Base-by-base conservation (phyloP, 2,329 filamentous ascomycete species). In the Eurotiales sp. region DNA sequence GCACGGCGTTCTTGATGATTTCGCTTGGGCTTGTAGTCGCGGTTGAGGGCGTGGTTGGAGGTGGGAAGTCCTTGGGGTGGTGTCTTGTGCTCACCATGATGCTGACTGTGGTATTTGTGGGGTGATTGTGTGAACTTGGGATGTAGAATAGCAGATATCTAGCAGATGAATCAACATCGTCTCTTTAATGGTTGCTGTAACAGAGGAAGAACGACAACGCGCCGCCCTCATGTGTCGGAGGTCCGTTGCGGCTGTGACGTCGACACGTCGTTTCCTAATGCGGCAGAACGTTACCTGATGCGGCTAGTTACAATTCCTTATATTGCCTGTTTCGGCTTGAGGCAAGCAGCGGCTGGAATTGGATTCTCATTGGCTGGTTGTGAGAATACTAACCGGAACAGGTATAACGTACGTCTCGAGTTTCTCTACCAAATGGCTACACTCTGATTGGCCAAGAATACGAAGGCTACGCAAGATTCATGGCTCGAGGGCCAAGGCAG, bases 81-180 rank as follows among this genome's bases (percentile, higher is more conserved):
- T 76, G 72, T 58, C 79, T 76, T 32, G 79, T 82, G 29, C 77
- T 79, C 47, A 82, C 79, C 80, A 82, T 82, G 51, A 49, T 65
- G 45, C 12, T 29, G 14, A n/a, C n/a, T n/a, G n/a, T n/a, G n/a
- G n/a, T n/a, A n/a, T n/a, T n/a, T n/a, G n/a, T n/a, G n/a, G n/a
- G n/a, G n/a, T n/a, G n/a, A n/a, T n/a, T n/a, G n/a, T n/a, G n/a
- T n/a, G n/a, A n/a, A n/a, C n/a, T n/a, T n/a, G n/a, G n/a, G n/a
- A n/a, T n/a, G n/a, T n/a, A n/a, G n/a, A n/a, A n/a, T n/a, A n/a
- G n/a, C n/a, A n/a, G n/a, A n/a, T n/a, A n/a, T n/a, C n/a, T n/a
- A n/a, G n/a, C n/a, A n/a, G n/a, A n/a, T n/a, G n/a, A n/a, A n/a
- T n/a, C n/a, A n/a, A n/a, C n/a, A n/a, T n/a, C n/a, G n/a, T n/a